These are phyloP conservation scores for Ampelocalamus luodianensis DNA, from an alignment of 176 grass and related monocot species.

Conservation along the genomic window DNA sequence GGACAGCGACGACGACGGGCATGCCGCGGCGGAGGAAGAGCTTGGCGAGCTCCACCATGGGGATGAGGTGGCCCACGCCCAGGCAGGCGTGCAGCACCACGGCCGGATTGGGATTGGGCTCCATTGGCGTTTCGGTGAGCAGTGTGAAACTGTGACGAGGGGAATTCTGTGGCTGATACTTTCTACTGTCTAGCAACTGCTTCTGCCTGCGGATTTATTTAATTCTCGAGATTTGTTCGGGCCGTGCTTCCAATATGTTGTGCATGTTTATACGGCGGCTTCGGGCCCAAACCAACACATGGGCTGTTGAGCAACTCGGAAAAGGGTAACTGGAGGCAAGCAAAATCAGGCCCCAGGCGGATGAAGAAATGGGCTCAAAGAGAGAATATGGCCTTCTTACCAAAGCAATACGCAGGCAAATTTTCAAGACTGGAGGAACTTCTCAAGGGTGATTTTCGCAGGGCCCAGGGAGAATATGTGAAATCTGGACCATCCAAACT, in stretches of 20 bases:
- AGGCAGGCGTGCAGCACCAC: constrained; percentile 55
- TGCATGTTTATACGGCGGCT: background rate
- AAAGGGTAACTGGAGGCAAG: background rate
- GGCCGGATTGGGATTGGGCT: background rate
- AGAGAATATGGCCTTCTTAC: too few relatives aligned
- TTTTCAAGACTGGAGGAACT: too few relatives aligned
- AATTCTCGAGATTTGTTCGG: background rate
- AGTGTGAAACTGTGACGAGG: background rate
- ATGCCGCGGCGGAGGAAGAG: constrained; percentile 47
- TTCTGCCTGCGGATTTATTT: background rate
- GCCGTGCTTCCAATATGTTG: background rate
- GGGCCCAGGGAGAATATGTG: background rate
- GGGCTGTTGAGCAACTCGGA: background rate
- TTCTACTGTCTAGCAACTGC: background rate
- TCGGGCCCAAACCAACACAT: background rate
- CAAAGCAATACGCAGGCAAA: too few relatives aligned
- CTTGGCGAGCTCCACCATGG: constrained; percentile 72
- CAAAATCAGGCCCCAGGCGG: too few relatives aligned
- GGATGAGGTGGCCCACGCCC: constrained; percentile 64
- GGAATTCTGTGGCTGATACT: background rate
- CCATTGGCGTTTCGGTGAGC: background rate
- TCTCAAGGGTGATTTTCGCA: too few relatives aligned
- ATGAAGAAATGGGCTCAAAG: too few relatives aligned
- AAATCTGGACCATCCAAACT: background rate
- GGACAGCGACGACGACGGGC: constrained; percentile 43